phyloP scores from a whole-genome alignment of 768 basidiomycete species.

The Dioszegia crocea region DNA sequence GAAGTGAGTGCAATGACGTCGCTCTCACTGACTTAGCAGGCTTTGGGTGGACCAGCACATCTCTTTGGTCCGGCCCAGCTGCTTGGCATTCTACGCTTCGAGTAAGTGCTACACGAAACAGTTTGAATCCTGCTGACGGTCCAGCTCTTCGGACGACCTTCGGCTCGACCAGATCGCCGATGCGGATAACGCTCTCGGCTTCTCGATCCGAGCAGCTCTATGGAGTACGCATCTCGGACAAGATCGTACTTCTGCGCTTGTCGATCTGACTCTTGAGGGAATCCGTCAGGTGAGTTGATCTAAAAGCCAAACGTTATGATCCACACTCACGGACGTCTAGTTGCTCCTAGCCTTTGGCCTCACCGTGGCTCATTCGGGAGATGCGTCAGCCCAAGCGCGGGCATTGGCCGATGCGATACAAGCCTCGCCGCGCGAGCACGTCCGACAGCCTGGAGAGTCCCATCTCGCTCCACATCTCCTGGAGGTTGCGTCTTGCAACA shows the following conservation, averaged over 20 bases:
- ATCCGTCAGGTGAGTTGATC: not conserved
- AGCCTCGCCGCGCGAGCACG: not conserved
- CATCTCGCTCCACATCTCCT: constrained; percentile 2
- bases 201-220: not conserved
- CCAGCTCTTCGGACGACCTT: not conserved
- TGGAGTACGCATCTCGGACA: not conserved
- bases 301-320: no score
- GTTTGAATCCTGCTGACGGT: not conserved
- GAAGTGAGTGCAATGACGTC: not conserved
- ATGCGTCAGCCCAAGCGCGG: not conserved
- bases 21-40: not conserved
- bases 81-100: constrained; percentile 27
- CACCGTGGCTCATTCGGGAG: no score
- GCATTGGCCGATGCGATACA: not conserved
- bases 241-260: not conserved
- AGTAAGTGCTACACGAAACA: constrained; percentile 33
- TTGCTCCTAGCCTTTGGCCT: constrained; percentile 6
- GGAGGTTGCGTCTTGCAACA: not conserved
- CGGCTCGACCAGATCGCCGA: constrained; percentile 1
- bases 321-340: constrained; percentile 7
- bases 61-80: constrained; percentile 38
- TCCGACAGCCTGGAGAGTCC: not conserved
- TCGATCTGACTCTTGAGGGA: not conserved
- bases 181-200: not conserved
- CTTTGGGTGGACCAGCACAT: constrained; percentile 32